These are phyloP conservation scores for Physcomitrellopsis africana DNA, from an alignment of 225 moss, liverwort and hornwort genomes.

Conservation along the genomic window DNA sequence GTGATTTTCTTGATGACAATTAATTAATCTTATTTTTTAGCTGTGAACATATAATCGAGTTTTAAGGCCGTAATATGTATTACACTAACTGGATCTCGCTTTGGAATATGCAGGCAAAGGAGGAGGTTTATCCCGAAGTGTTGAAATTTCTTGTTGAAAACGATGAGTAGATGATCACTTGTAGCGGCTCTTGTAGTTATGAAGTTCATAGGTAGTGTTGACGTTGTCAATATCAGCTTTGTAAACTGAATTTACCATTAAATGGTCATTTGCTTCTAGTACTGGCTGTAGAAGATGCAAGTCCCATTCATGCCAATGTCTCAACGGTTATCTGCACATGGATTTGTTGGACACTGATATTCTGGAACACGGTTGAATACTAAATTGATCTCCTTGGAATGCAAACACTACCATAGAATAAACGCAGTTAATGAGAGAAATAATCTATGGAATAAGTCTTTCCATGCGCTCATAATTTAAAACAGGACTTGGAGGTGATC, in stretches of 20 bases:
- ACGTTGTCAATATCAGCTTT: background rate
- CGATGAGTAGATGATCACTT: constrained; percentile 35
- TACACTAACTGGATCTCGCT: constrained; percentile 12
- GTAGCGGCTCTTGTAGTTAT: background rate
- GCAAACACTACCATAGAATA: too few relatives aligned
- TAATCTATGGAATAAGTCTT: too few relatives aligned
- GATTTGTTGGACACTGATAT: too few relatives aligned
- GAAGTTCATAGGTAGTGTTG: background rate
- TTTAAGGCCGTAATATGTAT: background rate
- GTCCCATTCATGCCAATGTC: too few relatives aligned
- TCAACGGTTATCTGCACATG: too few relatives aligned
- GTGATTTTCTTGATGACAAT: background rate
- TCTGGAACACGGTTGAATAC: too few relatives aligned
- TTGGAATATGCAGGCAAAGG: constrained; percentile 68
- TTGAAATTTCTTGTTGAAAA: constrained; percentile 62
- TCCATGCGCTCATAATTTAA: too few relatives aligned
- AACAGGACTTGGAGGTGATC: too few relatives aligned
- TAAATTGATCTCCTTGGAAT: too few relatives aligned
- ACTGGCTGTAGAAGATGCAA: background rate
- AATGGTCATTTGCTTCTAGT: constrained; percentile 20
- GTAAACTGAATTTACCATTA: constrained; percentile 3
- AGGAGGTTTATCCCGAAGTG: constrained; percentile 81
- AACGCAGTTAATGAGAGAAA: too few relatives aligned
- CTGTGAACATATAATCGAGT: background rate
- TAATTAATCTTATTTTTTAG: background rate